phyloP scores from a whole-genome alignment of 163 green algal species.

The Smithsoniella earleae region DNA sequence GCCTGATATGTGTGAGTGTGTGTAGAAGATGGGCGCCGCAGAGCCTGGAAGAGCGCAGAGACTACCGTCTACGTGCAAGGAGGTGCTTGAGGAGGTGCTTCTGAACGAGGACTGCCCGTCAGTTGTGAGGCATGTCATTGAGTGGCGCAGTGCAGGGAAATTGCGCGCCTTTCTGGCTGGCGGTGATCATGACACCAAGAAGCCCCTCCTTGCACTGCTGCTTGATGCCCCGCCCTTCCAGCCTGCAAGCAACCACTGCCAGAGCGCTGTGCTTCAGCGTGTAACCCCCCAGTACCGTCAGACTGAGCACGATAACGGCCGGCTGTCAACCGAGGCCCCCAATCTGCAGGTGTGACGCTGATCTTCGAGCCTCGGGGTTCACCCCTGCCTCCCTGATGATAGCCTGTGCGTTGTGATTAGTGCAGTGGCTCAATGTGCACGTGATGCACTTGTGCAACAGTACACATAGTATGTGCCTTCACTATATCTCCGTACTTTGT shows the following conservation, averaged over 20 bases:
- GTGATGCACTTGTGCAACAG: too few relatives aligned
- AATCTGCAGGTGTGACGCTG: conserved; percentile 70
- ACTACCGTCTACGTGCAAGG: background rate
- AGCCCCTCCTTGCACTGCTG: background rate
- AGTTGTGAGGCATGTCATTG: background rate
- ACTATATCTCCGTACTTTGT: too few relatives aligned
- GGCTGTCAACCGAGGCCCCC: conserved; percentile 75
- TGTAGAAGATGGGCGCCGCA: too few relatives aligned
- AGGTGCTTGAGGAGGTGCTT: conserved; percentile 6
- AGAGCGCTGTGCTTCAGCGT: conserved; percentile 20
- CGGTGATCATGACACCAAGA: background rate
- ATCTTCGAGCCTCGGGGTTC: too few relatives aligned
- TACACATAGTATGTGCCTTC: too few relatives aligned
- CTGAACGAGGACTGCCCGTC: background rate
- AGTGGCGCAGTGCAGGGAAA: conserved; percentile 3
- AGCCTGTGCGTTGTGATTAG: too few relatives aligned
- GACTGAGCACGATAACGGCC: conserved; percentile 56
- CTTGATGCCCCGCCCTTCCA: background rate
- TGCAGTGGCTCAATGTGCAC: too few relatives aligned
- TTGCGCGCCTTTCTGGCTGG: background rate
- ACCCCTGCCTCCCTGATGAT: too few relatives aligned
- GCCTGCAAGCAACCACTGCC: background rate
- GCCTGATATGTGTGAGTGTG: too few relatives aligned
- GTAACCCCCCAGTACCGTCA: conserved; percentile 48
- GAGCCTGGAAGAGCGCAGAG: too few relatives aligned